Conservation (phyloP, 108 stramenopile species). For the Pseudonitzschia delicatissima region DNA sequence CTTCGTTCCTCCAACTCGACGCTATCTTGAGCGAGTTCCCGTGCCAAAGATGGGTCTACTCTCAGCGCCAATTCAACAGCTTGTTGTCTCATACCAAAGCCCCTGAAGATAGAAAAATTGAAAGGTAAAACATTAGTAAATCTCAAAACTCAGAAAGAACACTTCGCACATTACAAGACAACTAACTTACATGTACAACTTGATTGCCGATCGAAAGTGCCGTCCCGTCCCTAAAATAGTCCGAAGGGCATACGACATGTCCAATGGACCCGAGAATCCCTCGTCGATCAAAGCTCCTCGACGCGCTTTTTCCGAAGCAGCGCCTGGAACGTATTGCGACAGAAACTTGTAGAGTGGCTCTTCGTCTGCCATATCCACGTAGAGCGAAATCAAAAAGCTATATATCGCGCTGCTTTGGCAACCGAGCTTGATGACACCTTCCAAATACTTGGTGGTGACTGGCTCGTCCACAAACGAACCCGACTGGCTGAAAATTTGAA, state of each 20-base stretch:
- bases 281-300: constrained; percentile 35
- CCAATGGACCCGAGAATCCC: constrained; percentile 54
- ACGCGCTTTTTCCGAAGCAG: constrained; percentile 30
- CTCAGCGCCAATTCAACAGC: constrained; percentile 85
- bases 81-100: constrained; percentile 84
- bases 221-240: constrained; percentile 71
- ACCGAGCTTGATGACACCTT: constrained; percentile 80
- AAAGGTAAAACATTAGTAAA: neutral
- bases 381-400: constrained; percentile 74
- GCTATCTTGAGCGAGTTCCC: constrained; percentile 79
- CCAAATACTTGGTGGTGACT: constrained; percentile 63
- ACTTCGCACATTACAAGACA: neutral
- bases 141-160: neutral
- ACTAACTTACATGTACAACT: constrained; percentile 63
- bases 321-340: constrained; percentile 63
- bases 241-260: constrained; percentile 74
- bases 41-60: constrained; percentile 78
- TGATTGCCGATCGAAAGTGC: constrained; percentile 85
- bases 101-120: constrained; percentile 20
- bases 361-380: constrained; percentile 76
- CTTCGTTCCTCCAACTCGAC: constrained; percentile 73
- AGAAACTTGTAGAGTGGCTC: constrained; percentile 78
- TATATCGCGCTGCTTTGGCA: constrained; percentile 71
- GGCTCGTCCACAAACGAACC: constrained; percentile 64
- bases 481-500: constrained; percentile 14